Evolutionary conservation across 208 protist species (phyloP), one percentile per base, ranked within the genome.

Genomic region (Paratrypanosoma confusum): DNA sequence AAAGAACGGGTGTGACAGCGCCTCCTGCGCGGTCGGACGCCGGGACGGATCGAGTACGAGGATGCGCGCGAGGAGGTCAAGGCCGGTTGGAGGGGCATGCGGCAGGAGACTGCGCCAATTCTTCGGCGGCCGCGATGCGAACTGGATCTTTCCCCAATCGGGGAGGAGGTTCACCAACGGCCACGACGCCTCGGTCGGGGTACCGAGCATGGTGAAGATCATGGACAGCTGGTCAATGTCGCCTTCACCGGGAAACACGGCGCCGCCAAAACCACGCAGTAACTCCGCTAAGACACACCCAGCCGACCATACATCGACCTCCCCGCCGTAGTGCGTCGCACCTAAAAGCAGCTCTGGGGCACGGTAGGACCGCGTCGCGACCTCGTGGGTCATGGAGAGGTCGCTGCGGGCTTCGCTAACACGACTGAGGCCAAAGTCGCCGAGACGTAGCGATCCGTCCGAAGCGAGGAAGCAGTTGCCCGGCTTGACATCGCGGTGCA

Each of bases 201-300:
- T 99, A 17, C 97, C 97, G 1, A 99, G 71, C 4, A 99, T 88
- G 37, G 92, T 83, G 34, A 90, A 92, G 22, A 97, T 96, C 40
- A 82, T 85, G 14, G 96, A 86, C 1, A 99, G 66, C 68, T 98
- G 96, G 56, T 98, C 90, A 41, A 97, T 87, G 59, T 99, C 98
- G 54, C 98, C 96, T 43, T 93, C 73, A 3, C 96, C 96, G 27
- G 93, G 75, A 78, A 99, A 99, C 31, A 97, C 71, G 5, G 80
- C 57, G 1, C 74, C 54, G 32, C 61, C 70, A 14, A 77, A 71
- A 29, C 73, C 68, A 10, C 61, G 51, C 3, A 95, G 45, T 3
- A 96, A 49, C 65, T 96, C 87, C 14, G 52, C 85, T 51, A 96
- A 78, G 7, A 96, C 76, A 55, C 90, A 96, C 0, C 90, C 90